These are phyloP conservation scores for Penicillium manginii DNA, from an alignment of 495 filamentous ascomycete species.

Conservation along the genomic window DNA sequence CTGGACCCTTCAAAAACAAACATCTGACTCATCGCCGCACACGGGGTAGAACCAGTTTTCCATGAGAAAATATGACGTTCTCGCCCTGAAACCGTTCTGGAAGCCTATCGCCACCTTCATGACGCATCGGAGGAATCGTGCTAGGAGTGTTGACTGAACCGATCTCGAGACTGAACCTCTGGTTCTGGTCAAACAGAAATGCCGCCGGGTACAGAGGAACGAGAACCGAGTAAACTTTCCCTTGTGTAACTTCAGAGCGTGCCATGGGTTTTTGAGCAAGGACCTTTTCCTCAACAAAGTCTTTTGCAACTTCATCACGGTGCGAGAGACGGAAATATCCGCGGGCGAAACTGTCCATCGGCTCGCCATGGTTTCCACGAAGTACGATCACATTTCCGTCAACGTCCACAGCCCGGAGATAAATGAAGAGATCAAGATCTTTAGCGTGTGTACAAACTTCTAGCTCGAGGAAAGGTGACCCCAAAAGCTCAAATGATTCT, in stretches of 20 bases:
- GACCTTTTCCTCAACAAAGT: not conserved
- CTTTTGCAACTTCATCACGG: conserved; percentile 4
- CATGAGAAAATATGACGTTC: not conserved
- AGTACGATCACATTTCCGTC: not conserved
- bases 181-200: not conserved
- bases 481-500: too few species aligned
- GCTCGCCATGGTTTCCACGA: conserved; percentile 1
- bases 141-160: not conserved
- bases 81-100: not conserved
- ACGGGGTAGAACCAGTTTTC: not conserved
- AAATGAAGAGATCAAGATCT: conserved; percentile 4
- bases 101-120: conserved; percentile 3
- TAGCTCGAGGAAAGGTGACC: too few species aligned
- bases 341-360: conserved; percentile 3
- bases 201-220: conserved; percentile 3
- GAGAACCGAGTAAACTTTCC: not conserved
- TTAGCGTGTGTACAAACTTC: not conserved
- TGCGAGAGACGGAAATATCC: conserved; percentile 6
- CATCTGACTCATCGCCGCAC: not conserved
- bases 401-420: not conserved
- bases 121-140: conserved; percentile 7
- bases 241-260: not conserved
- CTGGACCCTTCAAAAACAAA: too few species aligned
- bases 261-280: not conserved
- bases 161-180: not conserved